Evolutionary conservation across 164 flowering plant genomes (phyloP), one percentile per base, ranked within the genome.

Genomic region (Aristolochia californica): DNA sequence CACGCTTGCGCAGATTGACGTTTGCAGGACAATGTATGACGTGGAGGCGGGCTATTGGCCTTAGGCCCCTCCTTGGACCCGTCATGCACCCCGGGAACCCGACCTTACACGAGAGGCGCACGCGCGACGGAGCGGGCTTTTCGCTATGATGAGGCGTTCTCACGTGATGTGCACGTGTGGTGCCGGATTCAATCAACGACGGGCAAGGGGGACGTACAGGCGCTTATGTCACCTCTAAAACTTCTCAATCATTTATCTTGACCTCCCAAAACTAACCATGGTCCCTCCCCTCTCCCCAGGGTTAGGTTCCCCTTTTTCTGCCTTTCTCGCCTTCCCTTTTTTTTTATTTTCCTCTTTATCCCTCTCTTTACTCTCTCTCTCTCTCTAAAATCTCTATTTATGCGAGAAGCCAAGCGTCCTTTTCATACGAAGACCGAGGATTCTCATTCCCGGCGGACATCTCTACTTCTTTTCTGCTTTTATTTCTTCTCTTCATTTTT

Each of bases 81-180:
- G 17, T 13, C 55, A 0, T 52, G 64, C 18, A 40, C 34, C 57
- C 57, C 10, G 3, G 17, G 16, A 17, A 52, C 53, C 65, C 58
- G 58, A 62, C 65, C 16, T 40, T 40, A 23, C 64, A 53, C 64
- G 57, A 34, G 57, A 12, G 51, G 18, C 53, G 26, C 65, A 53
- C 58, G 51, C 43, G 57, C 64, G 51, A 48, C 25, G 8, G 26
- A 21, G 23, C 56, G 55, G 55, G 62, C n/a, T 50, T 50, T 30
- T n/a, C 56, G 47, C 62, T 9, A 40, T 10, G 18, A 18, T 2
- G 43, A 18, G 20, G 2, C 21, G 56, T 17, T 13, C 15, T 53
- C 65, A 62, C 53, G 58, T 62, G 65, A 44, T 15, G 44, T 8
- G 43, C 65, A 62, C 65, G 64, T 54, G 65, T 13, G 21, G 30